Evolutionary conservation across 2,329 filamentous ascomycete species (phyloP).

Genomic region (Arthrobotrys iridis): DNA sequence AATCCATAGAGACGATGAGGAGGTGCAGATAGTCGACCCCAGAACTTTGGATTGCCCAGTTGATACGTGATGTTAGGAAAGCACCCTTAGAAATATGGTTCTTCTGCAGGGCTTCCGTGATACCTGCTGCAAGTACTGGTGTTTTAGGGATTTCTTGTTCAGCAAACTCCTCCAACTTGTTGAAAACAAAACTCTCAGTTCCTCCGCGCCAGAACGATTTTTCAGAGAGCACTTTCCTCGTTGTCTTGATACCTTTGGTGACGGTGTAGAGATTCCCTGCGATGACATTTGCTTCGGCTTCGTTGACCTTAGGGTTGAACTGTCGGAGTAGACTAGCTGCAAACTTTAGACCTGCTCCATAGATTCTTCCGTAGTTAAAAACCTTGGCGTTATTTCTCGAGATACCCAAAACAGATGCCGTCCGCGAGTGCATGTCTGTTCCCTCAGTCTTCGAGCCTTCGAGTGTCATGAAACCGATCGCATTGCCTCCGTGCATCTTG

Average conservation of each 20-base stretch:
- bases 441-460: conserved; percentile 94
- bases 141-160: conserved; percentile 91
- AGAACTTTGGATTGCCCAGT: conserved; percentile 98
- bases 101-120: conserved; percentile 92
- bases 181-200: conserved; percentile 97
- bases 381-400: conserved; percentile 95
- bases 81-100: conserved; percentile 87
- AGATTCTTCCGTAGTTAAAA: conserved; percentile 98
- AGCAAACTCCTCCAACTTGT: conserved; percentile 96
- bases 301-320: conserved; percentile 86
- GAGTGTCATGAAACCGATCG: conserved; percentile 98
- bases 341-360: conserved; percentile 95
- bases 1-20: conserved; percentile 93
- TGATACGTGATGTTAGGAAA: conserved; percentile 95
- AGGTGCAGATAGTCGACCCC: conserved; percentile 97
- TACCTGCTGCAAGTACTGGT: conserved; percentile 90
- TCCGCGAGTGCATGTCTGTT: conserved; percentile 67
- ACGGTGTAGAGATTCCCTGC: conserved; percentile 83
- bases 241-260: conserved; percentile 81
- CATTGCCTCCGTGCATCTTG: conserved; percentile 92
- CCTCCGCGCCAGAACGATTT: conserved; percentile 92
- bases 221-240: conserved; percentile 70
- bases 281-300: conserved; percentile 78
- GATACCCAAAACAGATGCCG: conserved; percentile 89
- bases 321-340: conserved; percentile 88